Evolutionary conservation across 768 basidiomycete species (phyloP).

Genomic region (Chlorophyllum brunneum): DNA sequence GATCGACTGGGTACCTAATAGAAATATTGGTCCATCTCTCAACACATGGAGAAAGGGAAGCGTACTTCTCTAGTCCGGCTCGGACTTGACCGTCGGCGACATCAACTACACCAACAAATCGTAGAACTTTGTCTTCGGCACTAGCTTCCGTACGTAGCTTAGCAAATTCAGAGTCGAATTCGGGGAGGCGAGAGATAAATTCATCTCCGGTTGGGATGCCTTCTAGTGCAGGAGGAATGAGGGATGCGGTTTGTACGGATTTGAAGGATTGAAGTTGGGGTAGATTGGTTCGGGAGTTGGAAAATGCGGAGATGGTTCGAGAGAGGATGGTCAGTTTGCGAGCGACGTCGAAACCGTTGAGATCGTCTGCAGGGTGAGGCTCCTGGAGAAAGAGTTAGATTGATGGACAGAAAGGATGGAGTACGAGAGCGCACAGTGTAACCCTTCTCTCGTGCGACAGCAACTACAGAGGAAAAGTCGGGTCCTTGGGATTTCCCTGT

Average conservation of each 20-base stretch:
- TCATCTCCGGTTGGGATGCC: conserved; percentile 70
- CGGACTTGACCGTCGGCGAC: conserved; percentile 66
- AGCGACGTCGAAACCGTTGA: conserved; percentile 95
- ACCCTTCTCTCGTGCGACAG: conserved; percentile 83
- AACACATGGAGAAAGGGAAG: conserved; percentile 14
- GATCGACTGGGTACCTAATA: conserved; percentile 76
- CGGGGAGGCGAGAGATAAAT: conserved; percentile 75
- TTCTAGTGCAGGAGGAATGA: conserved; percentile 77
- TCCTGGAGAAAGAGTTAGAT: conserved; percentile 48
- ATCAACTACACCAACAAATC: conserved; percentile 95
- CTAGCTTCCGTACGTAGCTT: conserved; percentile 74
- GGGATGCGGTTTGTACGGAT: conserved; percentile 78
- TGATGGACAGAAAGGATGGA: background rate
- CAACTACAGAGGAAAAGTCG: conserved; percentile 86
- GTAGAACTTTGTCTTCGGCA: conserved; percentile 76
- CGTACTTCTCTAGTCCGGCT: conserved; percentile 87
- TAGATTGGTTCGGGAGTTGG: conserved; percentile 30
- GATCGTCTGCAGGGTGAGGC: conserved; percentile 95
- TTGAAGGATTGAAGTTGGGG: conserved; percentile 72
- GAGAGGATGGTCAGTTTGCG: conserved; percentile 96
- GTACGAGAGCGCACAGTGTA: conserved; percentile 66
- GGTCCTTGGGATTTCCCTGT: conserved; percentile 65
- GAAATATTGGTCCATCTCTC: background rate
- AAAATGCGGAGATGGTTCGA: conserved; percentile 55
- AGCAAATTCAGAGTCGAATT: conserved; percentile 79